phyloP scores from a whole-genome alignment of 495 filamentous ascomycete species.

The Venustampulla echinocandica region DNA sequence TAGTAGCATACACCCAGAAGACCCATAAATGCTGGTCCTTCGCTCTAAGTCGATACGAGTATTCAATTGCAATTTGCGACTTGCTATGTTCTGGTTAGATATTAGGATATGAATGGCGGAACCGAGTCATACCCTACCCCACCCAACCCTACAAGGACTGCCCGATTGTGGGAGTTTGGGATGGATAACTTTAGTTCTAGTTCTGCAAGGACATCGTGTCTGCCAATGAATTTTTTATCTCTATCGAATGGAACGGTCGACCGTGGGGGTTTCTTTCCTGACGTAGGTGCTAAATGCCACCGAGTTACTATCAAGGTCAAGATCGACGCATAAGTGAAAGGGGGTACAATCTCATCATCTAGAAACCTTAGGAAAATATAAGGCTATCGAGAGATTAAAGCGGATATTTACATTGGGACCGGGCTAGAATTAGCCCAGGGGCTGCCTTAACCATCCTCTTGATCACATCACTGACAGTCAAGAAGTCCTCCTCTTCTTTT shows the following conservation, averaged over 20 bases:
- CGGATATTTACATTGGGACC: too few species aligned
- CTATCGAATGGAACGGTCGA: constrained; percentile 13
- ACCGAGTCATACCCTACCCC: constrained; percentile 13
- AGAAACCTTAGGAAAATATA: too few species aligned
- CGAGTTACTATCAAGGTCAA: too few species aligned
- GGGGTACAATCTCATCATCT: too few species aligned
- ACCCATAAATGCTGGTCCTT: neutral
- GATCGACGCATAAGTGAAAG: too few species aligned
- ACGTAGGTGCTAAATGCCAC: too few species aligned
- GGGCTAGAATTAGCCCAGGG: too few species aligned
- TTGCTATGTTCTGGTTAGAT: constrained; percentile 1
- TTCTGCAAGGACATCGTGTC: constrained; percentile 5
- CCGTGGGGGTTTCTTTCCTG: constrained; percentile 29
- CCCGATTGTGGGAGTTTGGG: constrained; percentile 9
- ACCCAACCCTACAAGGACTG: constrained; percentile 15
- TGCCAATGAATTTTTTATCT: constrained; percentile 13
- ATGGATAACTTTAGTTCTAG: constrained; percentile 9
- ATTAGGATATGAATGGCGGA: neutral
- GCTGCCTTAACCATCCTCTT: too few species aligned
- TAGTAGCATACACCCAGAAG: neutral
- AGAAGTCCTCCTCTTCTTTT: too few species aligned
- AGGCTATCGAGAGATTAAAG: too few species aligned
- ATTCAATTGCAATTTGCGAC: neutral
- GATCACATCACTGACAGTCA: too few species aligned
- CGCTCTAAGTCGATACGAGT: neutral